phyloP scores from a whole-genome alignment of 306 rosid genomes.

The Trifolium dubium region DNA sequence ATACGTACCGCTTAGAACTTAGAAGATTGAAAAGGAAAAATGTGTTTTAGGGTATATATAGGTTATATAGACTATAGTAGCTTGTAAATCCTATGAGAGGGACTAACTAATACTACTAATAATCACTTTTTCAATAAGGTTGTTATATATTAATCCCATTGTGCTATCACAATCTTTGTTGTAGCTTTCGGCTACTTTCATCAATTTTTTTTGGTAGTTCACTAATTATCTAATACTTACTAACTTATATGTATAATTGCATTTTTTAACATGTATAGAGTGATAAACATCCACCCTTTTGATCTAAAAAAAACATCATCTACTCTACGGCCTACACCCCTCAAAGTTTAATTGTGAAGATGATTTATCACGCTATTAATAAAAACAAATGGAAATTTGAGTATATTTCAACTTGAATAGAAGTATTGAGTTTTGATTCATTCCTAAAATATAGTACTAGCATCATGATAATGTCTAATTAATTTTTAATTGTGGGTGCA shows the following conservation, averaged over 20 bases:
- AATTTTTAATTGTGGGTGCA: no score
- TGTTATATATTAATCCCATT: slow-evolving; percentile 3
- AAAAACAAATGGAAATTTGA: no score
- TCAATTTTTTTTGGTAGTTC: slow-evolving; percentile 2
- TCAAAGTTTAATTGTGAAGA: no score
- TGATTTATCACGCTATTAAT: no score
- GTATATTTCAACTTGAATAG: no score
- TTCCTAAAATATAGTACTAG: no score
- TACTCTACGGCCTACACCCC: no score
- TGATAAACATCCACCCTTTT: not conserved
- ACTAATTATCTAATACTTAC: not conserved
- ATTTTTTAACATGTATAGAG: not conserved
- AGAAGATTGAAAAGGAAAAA: not conserved
- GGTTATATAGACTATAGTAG: slow-evolving; percentile 40
- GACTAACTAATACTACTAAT: slow-evolving; percentile 49
- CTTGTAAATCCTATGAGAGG: slow-evolving; percentile 51
- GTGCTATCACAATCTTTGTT: slow-evolving; percentile 15
- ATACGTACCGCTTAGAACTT: not conserved
- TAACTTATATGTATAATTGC: not conserved
- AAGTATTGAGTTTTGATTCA: no score
- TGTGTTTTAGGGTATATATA: not conserved
- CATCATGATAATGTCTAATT: no score
- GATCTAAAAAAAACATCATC: no score
- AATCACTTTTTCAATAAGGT: slow-evolving; percentile 42
- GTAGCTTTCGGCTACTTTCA: slow-evolving; percentile 61